Evolutionary conservation across 176 grass and related monocot species (phyloP).

Genomic region (Aechmea fasciata): DNA sequence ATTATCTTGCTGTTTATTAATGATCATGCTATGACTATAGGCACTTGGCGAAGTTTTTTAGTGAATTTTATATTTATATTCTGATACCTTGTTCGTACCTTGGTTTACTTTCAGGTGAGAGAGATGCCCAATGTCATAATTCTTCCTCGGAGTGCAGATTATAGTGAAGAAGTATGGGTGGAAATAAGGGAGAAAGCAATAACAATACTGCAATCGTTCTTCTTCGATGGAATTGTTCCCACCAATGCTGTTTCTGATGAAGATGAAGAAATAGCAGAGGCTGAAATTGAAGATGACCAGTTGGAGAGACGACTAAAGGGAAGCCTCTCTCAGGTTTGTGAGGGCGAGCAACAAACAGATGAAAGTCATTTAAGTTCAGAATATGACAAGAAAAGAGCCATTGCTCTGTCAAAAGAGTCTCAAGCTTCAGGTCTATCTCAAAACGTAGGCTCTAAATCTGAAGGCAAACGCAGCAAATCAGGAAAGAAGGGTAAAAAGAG

Average conservation of each 20-base stretch:
- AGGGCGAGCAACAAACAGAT: slow-evolving; percentile 44
- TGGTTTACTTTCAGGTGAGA: slow-evolving; percentile 50
- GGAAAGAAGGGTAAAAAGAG: slow-evolving; percentile 97
- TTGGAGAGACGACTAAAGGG: slow-evolving; percentile 44
- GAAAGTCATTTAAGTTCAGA: slow-evolving; percentile 61
- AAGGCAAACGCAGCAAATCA: slow-evolving; percentile 65
- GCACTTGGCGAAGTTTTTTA: neutral
- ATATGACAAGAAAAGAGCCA: slow-evolving; percentile 54
- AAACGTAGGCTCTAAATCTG: slow-evolving; percentile 41
- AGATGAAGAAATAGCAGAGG: slow-evolving; percentile 71
- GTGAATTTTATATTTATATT: neutral
- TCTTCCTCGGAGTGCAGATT: slow-evolving; percentile 88
- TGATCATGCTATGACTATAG: too few species aligned
- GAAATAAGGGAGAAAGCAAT: slow-evolving; percentile 95
- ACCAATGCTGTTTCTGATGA: slow-evolving; percentile 67
- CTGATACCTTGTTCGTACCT: neutral
- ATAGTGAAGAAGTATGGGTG: slow-evolving; percentile 98
- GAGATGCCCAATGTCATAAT: slow-evolving; percentile 99
- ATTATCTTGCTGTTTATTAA: too few species aligned
- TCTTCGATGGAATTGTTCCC: slow-evolving; percentile 86
- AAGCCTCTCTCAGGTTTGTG: slow-evolving; percentile 31
- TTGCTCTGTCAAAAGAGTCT: slow-evolving; percentile 42
- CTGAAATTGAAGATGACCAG: slow-evolving; percentile 54
- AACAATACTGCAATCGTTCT: slow-evolving; percentile 82
- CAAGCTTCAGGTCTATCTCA: slow-evolving; percentile 39